A percentile compares a stretch with the other conserved stretches of the same genome.
These are phyloP conservation scores for Fraxinus anomala DNA, from an alignment of 257 asterid genomes.

Conservation along the genomic window DNA sequence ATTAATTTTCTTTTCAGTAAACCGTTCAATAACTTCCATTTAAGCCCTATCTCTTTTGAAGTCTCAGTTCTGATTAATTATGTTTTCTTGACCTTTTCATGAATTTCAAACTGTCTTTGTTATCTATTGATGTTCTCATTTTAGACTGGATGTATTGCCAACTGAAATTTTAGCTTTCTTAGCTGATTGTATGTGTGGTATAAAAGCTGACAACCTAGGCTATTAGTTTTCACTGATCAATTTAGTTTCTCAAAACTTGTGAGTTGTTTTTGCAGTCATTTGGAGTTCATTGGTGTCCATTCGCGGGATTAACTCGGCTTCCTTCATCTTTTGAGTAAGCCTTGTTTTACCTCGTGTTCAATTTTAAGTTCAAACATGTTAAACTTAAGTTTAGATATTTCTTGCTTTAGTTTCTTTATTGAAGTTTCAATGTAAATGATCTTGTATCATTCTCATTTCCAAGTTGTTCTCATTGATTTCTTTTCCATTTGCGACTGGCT, in stretches of 20 bases:
- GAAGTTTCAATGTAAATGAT: background rate
- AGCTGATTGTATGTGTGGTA: background rate
- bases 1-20: background rate
- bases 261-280: slow-evolving; percentile 62
- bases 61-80: background rate
- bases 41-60: background rate
- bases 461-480: background rate
- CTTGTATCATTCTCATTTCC: background rate
- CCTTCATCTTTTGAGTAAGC: slow-evolving; percentile 84
- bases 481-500: background rate
- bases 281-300: slow-evolving; percentile 97
- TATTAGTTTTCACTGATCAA: slow-evolving; percentile 15
- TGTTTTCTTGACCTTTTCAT: background rate
- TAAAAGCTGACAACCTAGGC: background rate
- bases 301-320: slow-evolving; percentile 68
- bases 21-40: background rate
- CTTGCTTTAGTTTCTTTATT: background rate
- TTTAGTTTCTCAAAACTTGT: slow-evolving; percentile 25
- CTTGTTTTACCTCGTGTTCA: slow-evolving; percentile 16
- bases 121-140: background rate
- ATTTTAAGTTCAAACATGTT: background rate
- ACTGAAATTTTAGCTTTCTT: background rate
- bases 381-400: background rate
- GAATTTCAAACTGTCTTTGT: background rate
- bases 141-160: background rate